Evolutionary conservation across 495 filamentous ascomycete species (phyloP).

Genomic region (Tuber umbilicatum): DNA sequence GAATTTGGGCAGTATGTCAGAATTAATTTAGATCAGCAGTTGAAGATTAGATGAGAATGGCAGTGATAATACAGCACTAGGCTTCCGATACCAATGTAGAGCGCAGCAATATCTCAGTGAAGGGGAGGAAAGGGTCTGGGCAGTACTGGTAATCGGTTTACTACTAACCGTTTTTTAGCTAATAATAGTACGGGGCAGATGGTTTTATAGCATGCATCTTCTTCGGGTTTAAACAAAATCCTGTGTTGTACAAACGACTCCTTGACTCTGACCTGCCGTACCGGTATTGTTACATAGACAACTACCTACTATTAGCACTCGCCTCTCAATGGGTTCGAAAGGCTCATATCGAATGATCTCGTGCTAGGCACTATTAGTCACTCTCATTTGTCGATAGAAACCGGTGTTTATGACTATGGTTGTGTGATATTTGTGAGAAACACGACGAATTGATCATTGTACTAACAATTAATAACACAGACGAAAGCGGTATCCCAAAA

Average conservation of each 20-base stretch:
- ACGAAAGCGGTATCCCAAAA: neutral
- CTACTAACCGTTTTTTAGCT: neutral
- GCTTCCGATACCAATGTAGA: neutral
- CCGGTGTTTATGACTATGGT: neutral
- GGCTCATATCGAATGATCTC: neutral
- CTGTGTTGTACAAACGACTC: neutral
- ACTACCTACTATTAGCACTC: neutral
- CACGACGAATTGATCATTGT: neutral
- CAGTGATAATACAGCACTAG: neutral
- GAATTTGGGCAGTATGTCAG: neutral
- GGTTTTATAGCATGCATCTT: neutral
- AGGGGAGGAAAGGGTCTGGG: neutral
- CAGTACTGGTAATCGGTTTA: neutral
- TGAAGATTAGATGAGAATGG: neutral
- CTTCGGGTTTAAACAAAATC: neutral
- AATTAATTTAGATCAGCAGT: neutral
- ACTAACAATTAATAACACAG: neutral
- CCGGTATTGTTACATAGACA: neutral
- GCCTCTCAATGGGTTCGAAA: neutral
- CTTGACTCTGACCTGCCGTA: neutral
- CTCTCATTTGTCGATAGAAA: neutral
- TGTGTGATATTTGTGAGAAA: neutral
- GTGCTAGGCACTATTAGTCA: neutral
- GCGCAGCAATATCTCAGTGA: neutral
- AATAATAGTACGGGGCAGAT: neutral